These are phyloP conservation scores for Zelopaecilomyces penicillatus DNA, from an alignment of 2,329 filamentous ascomycete genomes.

Conservation along the genomic window DNA sequence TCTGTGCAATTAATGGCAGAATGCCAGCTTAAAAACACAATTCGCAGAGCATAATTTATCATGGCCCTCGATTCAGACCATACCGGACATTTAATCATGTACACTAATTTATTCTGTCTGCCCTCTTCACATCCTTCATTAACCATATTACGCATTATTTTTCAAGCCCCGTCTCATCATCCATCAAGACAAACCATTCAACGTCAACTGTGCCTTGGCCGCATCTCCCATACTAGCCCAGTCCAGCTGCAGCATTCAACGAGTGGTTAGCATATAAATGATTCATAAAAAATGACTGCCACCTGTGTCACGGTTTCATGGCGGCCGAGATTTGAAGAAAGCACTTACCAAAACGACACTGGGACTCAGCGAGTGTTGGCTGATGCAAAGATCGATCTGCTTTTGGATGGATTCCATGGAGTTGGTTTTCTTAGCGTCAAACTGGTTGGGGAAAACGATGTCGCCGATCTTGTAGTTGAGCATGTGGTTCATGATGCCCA, in stretches of 20 bases:
- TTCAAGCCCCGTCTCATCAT: no score
- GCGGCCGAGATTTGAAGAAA: not conserved
- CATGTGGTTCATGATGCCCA: constrained; percentile 37
- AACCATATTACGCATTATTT: no score
- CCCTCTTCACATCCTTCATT: no score
- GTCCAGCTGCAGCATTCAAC: constrained; percentile 27
- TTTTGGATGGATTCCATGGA: constrained; percentile 22
- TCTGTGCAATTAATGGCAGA: no score
- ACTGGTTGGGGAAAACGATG: constrained; percentile 27
- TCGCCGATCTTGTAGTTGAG: constrained; percentile 21
- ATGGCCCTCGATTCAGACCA: no score
- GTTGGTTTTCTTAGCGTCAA: constrained; percentile 24
- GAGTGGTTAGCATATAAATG: not conserved
- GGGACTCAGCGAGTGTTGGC: constrained; percentile 16
- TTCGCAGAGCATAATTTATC: no score
- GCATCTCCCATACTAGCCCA: constrained; percentile 33
- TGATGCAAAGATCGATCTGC: constrained; percentile 21
- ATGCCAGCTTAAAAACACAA: no score
- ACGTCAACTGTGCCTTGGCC: constrained; percentile 26
- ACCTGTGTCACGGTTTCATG: not conserved
- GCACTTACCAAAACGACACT: constrained; percentile 29
- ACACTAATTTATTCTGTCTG: no score
- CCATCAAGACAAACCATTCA: constrained; percentile 26
- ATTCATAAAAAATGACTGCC: constrained; percentile 8
- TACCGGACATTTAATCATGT: no score